phyloP scores from a whole-genome alignment of 345 rosid genomes.

The Eucalyptus paniculata region DNA sequence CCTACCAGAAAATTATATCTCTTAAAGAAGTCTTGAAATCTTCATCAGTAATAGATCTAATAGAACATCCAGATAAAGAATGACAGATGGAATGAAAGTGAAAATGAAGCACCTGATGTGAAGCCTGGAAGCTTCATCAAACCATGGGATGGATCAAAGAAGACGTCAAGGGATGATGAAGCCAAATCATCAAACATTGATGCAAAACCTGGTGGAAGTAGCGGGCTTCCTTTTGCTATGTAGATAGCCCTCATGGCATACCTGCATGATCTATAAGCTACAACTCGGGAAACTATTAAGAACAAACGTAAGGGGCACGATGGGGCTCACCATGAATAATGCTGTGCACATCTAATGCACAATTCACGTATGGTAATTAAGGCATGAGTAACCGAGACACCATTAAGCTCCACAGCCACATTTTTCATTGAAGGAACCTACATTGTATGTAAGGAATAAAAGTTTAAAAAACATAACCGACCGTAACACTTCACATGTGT shows the following conservation, averaged over 20 bases:
- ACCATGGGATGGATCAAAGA: slow-evolving; percentile 85
- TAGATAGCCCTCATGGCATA: slow-evolving; percentile 88
- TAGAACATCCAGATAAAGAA: not conserved
- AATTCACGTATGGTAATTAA: slow-evolving; percentile 74
- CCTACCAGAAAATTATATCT: not conserved
- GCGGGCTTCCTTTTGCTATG: slow-evolving; percentile 84
- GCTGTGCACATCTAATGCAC: slow-evolving; percentile 62
- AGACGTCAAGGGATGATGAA: slow-evolving; percentile 88
- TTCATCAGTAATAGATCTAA: not conserved
- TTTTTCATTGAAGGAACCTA: slow-evolving; percentile 80
- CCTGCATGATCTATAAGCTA: slow-evolving; percentile 28
- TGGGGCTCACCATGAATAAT: slow-evolving; percentile 74
- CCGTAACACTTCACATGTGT: not conserved
- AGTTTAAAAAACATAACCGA: not conserved
- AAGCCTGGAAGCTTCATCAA: slow-evolving; percentile 72
- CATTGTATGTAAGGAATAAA: not conserved
- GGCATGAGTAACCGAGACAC: slow-evolving; percentile 86
- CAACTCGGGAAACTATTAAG: not conserved
- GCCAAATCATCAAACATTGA: slow-evolving; percentile 88
- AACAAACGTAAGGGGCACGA: not conserved
- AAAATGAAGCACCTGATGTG: slow-evolving; percentile 41
- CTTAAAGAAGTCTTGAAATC: not conserved
- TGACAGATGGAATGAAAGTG: not conserved
- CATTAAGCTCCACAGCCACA: slow-evolving; percentile 90
- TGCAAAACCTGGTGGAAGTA: slow-evolving; percentile 80